These are phyloP conservation scores for Trichosporon asahii DNA, from an alignment of 1,284 basidiomycete genomes.

Conservation along the genomic window DNA sequence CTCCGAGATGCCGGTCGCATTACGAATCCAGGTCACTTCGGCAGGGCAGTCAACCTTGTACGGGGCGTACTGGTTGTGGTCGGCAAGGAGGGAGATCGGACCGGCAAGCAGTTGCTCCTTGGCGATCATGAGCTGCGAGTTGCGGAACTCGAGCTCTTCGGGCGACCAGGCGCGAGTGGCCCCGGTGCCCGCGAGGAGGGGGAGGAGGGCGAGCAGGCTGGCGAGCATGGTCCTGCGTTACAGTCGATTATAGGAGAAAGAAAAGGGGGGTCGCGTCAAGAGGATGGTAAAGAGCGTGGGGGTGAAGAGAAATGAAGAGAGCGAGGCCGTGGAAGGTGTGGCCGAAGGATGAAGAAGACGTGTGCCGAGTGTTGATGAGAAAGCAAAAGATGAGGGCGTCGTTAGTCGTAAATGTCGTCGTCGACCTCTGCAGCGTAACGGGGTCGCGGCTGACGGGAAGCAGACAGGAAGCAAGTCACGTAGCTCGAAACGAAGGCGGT, in stretches of 20 bases:
- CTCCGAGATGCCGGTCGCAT: slow-evolving; percentile 30
- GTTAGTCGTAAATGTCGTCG: too few relatives aligned
- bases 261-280: background rate
- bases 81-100: background rate
- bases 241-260: background rate
- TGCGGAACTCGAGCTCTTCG: background rate
- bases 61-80: slow-evolving; percentile 37
- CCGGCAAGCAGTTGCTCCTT: background rate
- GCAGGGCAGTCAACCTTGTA: slow-evolving; percentile 44
- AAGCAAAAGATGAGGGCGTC: too few relatives aligned
- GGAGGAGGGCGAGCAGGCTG: background rate
- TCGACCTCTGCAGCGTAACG: too few relatives aligned
- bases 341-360: too few relatives aligned
- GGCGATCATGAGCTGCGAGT: background rate
- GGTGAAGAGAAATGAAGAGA: too few relatives aligned
- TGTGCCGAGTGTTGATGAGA: too few relatives aligned
- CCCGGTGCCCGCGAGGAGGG: background rate
- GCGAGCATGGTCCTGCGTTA: background rate
- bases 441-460: too few relatives aligned
- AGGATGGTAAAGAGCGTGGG: background rate
- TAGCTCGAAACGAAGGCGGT: too few relatives aligned
- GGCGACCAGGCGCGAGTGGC: background rate
- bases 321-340: too few relatives aligned
- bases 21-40: slow-evolving; percentile 40
- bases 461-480: too few relatives aligned